Evolutionary conservation across 495 filamentous ascomycete genomes (phyloP).

Genomic region (Diplogelasinospora grovesii): DNA sequence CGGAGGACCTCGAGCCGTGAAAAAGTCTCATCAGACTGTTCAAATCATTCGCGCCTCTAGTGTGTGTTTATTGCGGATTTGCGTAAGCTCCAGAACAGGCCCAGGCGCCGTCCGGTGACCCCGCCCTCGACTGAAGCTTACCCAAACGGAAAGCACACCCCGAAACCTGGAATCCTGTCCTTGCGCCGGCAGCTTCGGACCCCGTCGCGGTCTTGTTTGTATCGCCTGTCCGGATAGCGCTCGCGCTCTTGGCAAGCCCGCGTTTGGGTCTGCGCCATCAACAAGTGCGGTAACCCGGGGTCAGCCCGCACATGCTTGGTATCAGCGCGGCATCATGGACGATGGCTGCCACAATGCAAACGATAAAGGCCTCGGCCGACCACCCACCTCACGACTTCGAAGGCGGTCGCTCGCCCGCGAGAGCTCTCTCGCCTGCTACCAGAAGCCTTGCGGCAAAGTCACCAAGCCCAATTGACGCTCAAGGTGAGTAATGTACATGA

Average conservation of each 20-base stretch:
- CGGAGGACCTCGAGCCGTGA: no score
- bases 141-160: no score
- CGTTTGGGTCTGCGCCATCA: no score
- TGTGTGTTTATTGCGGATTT: no score
- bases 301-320: constrained; percentile 1
- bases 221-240: background rate
- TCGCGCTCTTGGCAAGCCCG: background rate
- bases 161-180: no score
- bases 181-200: constrained; percentile 7
- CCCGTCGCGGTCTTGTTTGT: constrained; percentile 1
- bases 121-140: no score
- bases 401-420: background rate
- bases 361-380: background rate
- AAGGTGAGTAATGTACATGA: constrained; percentile 9
- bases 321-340: constrained; percentile 1
- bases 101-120: no score
- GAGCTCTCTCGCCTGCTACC: background rate
- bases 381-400: background rate
- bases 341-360: background rate
- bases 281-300: background rate
- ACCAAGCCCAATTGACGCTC: constrained; percentile 10
- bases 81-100: no score
- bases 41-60: no score
- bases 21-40: no score
- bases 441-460: constrained; percentile 6